Evolutionary conservation across 2,329 filamentous ascomycete genomes (phyloP).

Genomic region (Pseudogymnoascus sp.): DNA sequence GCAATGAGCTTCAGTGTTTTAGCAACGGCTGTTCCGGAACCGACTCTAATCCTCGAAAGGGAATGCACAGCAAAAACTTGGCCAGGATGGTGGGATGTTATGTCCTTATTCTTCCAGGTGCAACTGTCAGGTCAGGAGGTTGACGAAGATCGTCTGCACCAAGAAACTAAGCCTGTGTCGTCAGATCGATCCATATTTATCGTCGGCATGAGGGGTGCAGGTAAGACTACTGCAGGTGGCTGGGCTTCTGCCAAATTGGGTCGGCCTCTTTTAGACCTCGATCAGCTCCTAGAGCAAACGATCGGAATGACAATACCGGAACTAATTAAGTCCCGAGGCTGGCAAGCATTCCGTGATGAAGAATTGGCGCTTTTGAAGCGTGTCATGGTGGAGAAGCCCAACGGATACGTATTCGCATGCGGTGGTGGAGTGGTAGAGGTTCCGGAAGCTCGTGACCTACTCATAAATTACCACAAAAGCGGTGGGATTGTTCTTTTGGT

Average conservation of each 20-base stretch:
- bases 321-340: constrained; percentile 69
- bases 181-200: constrained; percentile 71
- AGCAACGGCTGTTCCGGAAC: constrained; percentile 59
- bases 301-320: constrained; percentile 74
- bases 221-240: constrained; percentile 86
- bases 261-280: constrained; percentile 77
- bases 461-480: constrained; percentile 63
- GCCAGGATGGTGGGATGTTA: constrained; percentile 96
- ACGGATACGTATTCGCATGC: constrained; percentile 80
- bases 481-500: constrained; percentile 83
- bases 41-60: constrained; percentile 75
- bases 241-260: constrained; percentile 74
- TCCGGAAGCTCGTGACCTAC: constrained; percentile 66
- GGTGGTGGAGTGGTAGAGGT: constrained; percentile 90
- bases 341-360: constrained; percentile 78
- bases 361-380: constrained; percentile 69
- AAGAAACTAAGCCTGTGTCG: constrained; percentile 31
- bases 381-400: constrained; percentile 66
- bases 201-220: constrained; percentile 94
- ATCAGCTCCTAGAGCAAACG: constrained; percentile 73
- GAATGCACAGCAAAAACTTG: constrained; percentile 96
- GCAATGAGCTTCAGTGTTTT: constrained; percentile 98
- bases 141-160: constrained; percentile 29
- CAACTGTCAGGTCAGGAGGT: constrained; percentile 62
- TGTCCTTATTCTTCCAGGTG: constrained; percentile 71